Evolutionary conservation across 2,329 filamentous ascomycete species (phyloP), one percentile per base, ranked within the genome.

Genomic region (Botrytis squamosa): DNA sequence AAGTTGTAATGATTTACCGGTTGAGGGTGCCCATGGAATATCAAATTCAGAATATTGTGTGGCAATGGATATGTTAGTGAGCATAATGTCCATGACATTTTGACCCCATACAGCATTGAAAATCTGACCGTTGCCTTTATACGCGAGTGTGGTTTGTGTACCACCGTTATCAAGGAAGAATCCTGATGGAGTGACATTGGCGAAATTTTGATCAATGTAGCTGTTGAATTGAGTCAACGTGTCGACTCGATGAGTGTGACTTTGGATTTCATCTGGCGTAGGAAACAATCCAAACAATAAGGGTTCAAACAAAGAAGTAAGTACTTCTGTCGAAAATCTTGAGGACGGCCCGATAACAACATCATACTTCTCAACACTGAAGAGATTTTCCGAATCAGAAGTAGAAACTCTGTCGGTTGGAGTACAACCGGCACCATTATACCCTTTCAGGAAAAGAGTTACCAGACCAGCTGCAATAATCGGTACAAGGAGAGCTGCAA

Each of bases 391-490:
- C 1, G 79, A 72, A 74, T 78, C 76, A 20, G 78, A 79, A 52
- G 84, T 84, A 0, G 86, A 86, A 0, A 86, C 78, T 65, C 85
- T 83, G 2, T 86, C 84, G 0, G 81, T 80, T 1, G 88, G 86
- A 25, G 85, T 83, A 79, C 91, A 93, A 3, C 84, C 80, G 71
- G 85, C 84, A 1, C 85, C 85, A 6, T 81, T 77, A 77, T 90
- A 90, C 65, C 84, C 83, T 62, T 87, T 86, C 12, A 98, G 84
- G 78, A 95, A 95, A 3, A 97, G 85, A 5, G 91, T 93, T 0
- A 94, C 93, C 25, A 97, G 84, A 0, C 91, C 93, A 29, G 93
- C 92, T 1, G 93, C 92, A 73, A 94, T 85, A 71, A 98, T 88
- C 0, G 95, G 95, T 20, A 97, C 89, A 0, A 94, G 77, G 55